These are phyloP conservation scores for Phytophthora foliorum DNA, from an alignment of 352 stramenopile species.

Conservation along the genomic window DNA sequence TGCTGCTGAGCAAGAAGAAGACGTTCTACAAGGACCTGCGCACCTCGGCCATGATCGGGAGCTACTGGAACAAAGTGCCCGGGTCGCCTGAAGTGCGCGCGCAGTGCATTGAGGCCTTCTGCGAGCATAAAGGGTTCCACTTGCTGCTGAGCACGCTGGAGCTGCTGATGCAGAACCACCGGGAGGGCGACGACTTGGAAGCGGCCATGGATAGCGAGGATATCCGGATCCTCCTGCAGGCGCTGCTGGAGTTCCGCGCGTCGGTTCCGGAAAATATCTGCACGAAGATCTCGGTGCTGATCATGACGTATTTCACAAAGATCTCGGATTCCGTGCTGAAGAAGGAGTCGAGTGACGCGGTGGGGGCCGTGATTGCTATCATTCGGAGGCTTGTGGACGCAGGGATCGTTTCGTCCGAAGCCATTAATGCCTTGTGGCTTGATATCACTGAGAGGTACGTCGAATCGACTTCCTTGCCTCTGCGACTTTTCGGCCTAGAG, in stretches of 20 bases:
- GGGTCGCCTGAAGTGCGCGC: conserved; percentile 84
- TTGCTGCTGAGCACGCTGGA: conserved; percentile 80
- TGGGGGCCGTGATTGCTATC: conserved; percentile 83
- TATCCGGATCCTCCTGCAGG: conserved; percentile 82
- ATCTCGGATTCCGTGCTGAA: conserved; percentile 84
- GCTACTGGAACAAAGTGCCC: conserved; percentile 91
- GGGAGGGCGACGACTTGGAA: conserved; percentile 52
- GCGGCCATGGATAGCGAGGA: conserved; percentile 83
- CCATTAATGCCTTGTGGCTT: conserved; percentile 85
- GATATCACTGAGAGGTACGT: conserved; percentile 89
- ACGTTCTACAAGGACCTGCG: conserved; percentile 92
- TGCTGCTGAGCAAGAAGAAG: conserved; percentile 92
- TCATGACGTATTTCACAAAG: conserved; percentile 88
- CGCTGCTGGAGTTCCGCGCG: conserved; percentile 79
- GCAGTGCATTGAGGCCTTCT: conserved; percentile 88
- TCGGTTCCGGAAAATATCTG: conserved; percentile 73
- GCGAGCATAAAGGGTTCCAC: conserved; percentile 83
- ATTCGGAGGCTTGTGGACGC: conserved; percentile 86
- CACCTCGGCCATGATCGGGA: conserved; percentile 89
- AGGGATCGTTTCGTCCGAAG: conserved; percentile 52
- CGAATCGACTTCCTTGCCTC: conserved; percentile 91
- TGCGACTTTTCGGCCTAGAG: conserved; percentile 96
- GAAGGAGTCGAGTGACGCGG: conserved; percentile 86
- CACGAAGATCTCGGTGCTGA: conserved; percentile 72
- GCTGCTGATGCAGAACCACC: conserved; percentile 65